Conservation (phyloP, 202 grass and related monocot genomes). For the Zizania palustris region DNA sequence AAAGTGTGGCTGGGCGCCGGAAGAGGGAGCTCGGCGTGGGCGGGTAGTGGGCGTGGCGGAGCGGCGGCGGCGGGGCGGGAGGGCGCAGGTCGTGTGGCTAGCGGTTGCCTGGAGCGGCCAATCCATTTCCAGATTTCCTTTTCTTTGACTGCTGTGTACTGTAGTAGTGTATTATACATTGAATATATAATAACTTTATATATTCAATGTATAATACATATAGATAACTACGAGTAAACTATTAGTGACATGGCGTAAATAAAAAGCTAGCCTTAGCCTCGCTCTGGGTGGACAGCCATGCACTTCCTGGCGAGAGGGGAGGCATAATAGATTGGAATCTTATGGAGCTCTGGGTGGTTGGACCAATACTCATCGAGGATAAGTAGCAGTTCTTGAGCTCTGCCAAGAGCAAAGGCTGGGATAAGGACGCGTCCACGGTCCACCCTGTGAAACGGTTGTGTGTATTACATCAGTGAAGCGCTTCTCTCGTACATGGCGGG, state of each 20-base stretch:
- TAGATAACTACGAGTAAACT: too few species aligned
- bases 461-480: conserved; percentile 90
- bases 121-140: neutral
- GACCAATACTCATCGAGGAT: conserved; percentile 98
- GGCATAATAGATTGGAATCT: conserved; percentile 95
- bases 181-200: too few species aligned
- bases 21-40: neutral
- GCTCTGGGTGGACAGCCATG: conserved; percentile 95
- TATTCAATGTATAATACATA: too few species aligned
- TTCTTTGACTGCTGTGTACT: too few species aligned
- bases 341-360: conserved; percentile 87
- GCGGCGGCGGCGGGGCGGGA: conserved; percentile 18
- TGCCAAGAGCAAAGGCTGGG: conserved; percentile 87
- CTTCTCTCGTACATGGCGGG: conserved; percentile 69
- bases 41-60: neutral
- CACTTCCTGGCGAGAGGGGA: conserved; percentile 94
- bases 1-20: neutral
- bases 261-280: too few species aligned
- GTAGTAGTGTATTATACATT: too few species aligned
- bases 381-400: conserved; percentile 89
- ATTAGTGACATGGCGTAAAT: too few species aligned
- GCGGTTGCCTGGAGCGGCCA: neutral
- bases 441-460: conserved; percentile 74
- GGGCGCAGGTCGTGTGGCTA: neutral
- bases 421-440: conserved; percentile 85